These are phyloP conservation scores for Rhodotorula babjevae DNA, from an alignment of 768 basidiomycete species.

Conservation along the genomic window DNA sequence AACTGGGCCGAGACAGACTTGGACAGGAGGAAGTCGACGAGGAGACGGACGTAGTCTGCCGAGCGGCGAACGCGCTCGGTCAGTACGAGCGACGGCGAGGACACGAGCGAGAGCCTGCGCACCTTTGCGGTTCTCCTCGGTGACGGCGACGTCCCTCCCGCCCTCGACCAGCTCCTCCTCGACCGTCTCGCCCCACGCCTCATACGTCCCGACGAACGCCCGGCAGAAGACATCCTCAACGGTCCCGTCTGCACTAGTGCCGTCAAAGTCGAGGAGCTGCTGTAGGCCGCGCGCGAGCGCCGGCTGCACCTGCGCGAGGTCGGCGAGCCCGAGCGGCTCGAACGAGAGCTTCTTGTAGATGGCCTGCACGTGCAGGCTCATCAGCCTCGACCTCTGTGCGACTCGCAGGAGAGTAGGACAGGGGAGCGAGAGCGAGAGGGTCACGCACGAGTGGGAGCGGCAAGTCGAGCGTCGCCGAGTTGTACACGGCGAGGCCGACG, in stretches of 20 bases:
- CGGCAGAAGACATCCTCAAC: slow-evolving; percentile 53
- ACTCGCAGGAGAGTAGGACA: too few species aligned
- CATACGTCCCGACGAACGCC: slow-evolving; percentile 33
- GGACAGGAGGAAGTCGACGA: slow-evolving; percentile 34
- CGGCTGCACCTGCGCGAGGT: slow-evolving; percentile 66
- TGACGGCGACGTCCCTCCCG: slow-evolving; percentile 61
- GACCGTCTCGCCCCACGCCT: slow-evolving; percentile 62
- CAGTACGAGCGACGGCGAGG: neutral
- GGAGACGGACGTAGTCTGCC: slow-evolving; percentile 29
- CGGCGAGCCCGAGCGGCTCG: slow-evolving; percentile 59
- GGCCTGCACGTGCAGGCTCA: slow-evolving; percentile 45
- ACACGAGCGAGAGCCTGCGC: neutral
- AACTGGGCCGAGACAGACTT: slow-evolving; percentile 36
- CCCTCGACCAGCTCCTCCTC: slow-evolving; percentile 63
- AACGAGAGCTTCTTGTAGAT: slow-evolving; percentile 74
- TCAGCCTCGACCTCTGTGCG: too few species aligned
- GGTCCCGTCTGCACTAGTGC: slow-evolving; percentile 49
- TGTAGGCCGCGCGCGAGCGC: slow-evolving; percentile 64
- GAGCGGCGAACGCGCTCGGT: fast-evolving
- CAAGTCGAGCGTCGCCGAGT: slow-evolving; percentile 69
- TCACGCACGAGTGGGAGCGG: slow-evolving; percentile 60
- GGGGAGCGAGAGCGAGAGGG: too few species aligned
- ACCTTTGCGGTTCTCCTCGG: slow-evolving; percentile 68
- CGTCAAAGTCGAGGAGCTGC: slow-evolving; percentile 63
- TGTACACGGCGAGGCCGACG: slow-evolving; percentile 71